phyloP scores from a whole-genome alignment of 805 yeast genomes.

The Candida taoyuanica region DNA sequence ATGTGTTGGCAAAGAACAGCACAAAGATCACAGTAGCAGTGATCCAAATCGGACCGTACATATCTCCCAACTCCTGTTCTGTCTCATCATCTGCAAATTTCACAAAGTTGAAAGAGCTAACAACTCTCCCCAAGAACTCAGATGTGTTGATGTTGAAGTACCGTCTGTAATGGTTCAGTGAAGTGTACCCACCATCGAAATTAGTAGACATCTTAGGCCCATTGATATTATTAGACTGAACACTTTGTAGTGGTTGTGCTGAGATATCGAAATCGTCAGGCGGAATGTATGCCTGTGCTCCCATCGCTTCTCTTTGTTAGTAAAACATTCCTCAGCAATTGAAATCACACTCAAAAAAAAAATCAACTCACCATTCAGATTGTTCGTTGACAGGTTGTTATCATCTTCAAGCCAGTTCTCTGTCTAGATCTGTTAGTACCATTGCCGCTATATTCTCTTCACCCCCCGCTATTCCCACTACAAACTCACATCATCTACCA shows the following conservation, averaged over 20 bases:
- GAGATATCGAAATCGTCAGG: constrained; percentile 26
- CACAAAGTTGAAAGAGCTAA: constrained; percentile 54
- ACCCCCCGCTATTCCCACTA: background rate
- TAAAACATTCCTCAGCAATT: too few relatives aligned
- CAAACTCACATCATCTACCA: constrained; percentile 11
- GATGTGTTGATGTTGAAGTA: constrained; percentile 67
- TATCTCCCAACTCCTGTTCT: constrained; percentile 50
- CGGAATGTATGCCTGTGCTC: constrained; percentile 31
- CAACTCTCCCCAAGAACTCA: constrained; percentile 53
- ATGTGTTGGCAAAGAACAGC: constrained; percentile 70
- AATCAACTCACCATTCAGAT: constrained; percentile 6
- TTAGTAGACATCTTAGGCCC: constrained; percentile 15
- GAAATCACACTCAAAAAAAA: background rate
- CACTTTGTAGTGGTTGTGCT: background rate
- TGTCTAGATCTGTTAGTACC: constrained; percentile 7
- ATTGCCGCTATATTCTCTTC: background rate
- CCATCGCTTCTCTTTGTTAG: constrained; percentile 19
- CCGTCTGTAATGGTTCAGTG: constrained; percentile 54
- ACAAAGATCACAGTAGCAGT: constrained; percentile 75
- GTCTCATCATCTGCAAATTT: constrained; percentile 30
- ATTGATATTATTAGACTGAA: background rate
- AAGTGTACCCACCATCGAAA: constrained; percentile 44
- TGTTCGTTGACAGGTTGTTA: constrained; percentile 14
- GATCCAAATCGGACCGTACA: constrained; percentile 90
- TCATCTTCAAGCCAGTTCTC: constrained; percentile 25